Conservation (phyloP, 2,329 filamentous ascomycete species). For the Harringtonia lauricola region DNA sequence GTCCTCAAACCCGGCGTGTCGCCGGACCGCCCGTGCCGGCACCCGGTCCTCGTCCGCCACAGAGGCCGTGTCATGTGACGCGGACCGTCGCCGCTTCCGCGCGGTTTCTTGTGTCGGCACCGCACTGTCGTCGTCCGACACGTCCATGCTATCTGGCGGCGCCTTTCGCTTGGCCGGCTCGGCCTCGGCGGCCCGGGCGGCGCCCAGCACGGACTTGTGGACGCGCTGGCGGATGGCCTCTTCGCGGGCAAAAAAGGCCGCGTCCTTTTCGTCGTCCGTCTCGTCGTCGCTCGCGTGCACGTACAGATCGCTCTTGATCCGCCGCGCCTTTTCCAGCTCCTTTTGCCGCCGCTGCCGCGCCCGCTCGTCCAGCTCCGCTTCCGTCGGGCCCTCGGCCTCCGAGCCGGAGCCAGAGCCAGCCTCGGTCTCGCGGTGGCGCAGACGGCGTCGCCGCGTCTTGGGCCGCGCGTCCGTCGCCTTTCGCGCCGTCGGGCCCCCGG, state of each 20-base stretch:
- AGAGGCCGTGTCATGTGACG: background rate
- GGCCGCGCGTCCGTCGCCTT: constrained; percentile 44
- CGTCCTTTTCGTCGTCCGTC: constrained; percentile 61
- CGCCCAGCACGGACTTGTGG: constrained; percentile 22
- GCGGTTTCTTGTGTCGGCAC: background rate
- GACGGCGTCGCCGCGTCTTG: constrained; percentile 42
- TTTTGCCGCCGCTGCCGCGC: constrained; percentile 51
- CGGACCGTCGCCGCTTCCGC: constrained; percentile 8
- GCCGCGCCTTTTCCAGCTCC: constrained; percentile 64
- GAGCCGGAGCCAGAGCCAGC: constrained; percentile 19
- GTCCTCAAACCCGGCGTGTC: background rate
- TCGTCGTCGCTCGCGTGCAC: constrained; percentile 84
- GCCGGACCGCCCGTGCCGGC: background rate
- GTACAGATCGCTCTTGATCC: constrained; percentile 76
- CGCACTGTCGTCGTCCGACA: constrained; percentile 9
- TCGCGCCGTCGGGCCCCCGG: constrained; percentile 51
- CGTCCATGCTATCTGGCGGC: constrained; percentile 1
- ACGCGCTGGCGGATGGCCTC: constrained; percentile 48
- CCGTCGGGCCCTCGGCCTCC: constrained; percentile 30
- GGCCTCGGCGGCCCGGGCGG: constrained; percentile 9
- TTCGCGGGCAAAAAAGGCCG: constrained; percentile 69
- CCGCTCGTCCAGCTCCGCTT: constrained; percentile 53
- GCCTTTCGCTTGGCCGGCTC: constrained; percentile 7
- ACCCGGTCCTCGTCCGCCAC: background rate
- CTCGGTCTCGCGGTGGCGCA: constrained; percentile 27